Base-by-base conservation (phyloP, 2,329 filamentous ascomycete species). In the Juglanconis oblonga region DNA sequence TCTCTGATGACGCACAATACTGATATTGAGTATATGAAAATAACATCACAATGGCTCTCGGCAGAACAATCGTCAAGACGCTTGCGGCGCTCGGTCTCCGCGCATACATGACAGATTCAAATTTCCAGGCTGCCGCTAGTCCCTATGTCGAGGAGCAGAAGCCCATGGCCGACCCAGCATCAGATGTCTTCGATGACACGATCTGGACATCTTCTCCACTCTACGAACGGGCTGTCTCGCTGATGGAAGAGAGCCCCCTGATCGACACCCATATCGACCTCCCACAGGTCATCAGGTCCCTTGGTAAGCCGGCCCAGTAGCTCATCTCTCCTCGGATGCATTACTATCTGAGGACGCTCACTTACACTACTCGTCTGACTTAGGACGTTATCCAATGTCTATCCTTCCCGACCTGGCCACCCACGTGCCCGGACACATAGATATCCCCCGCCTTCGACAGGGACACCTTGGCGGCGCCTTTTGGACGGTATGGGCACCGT, bases 211-310 rank as follows among this genome's bases (percentile, higher is more conserved):
- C 42, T 2, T 61, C 58, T 1, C 13, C 58, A 1, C 29, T 49
- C 11, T 61, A 57, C 11, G 10, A 52, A 4, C 51, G 29, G 10
- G 58, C 58, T 3, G 7, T 36, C 5, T 36, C 49, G 5, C 49
- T 61, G 38, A 61, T 61, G 58, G 57, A 50, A 32, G 58, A 61
- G 31, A 61, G 58, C 24, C 71, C 69, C 0, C 67, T 73, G n/a
- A 70, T 72, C 29, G 72, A 74, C 57, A 72, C 72, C 3, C 72
- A 74, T 52, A 74, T 73, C 58, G 72, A 74, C 44, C 66, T 73
- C 0, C 71, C 72, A 0, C 69, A 71, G 17, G 56, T 61, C 42
- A 61, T 61, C 4, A 29, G 58, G 6, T 61, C 58, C 14, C 58
- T 61, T 9, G 58, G 58, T 61, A 14, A 11, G 52, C 33, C 67